Evolutionary conservation across 192 early-diverging fungal species (phyloP).

Genomic region (Coemansia javaensis): DNA sequence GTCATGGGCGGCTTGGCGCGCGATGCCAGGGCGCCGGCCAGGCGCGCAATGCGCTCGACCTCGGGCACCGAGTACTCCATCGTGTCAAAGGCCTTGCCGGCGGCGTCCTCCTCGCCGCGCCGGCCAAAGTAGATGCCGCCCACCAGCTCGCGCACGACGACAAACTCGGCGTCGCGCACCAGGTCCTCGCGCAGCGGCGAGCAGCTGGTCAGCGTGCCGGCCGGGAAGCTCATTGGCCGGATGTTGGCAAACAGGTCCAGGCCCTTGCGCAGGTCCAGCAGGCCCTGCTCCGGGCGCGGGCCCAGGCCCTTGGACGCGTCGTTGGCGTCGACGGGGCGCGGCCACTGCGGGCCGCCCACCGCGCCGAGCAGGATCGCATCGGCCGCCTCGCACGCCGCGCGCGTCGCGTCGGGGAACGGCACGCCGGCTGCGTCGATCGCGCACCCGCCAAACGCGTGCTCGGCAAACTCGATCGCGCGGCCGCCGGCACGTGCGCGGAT

Average conservation of each 20-base stretch:
- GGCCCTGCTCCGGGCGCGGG: constrained; percentile 90
- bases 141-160: constrained; percentile 91
- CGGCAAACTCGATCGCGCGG: constrained; percentile 63
- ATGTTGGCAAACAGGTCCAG: constrained; percentile 96
- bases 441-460: constrained; percentile 83
- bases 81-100: constrained; percentile 86
- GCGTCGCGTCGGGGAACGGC: constrained; percentile 79
- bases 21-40: constrained; percentile 82
- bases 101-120: constrained; percentile 76
- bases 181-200: constrained; percentile 90
- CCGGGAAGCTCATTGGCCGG: constrained; percentile 90
- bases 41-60: constrained; percentile 90
- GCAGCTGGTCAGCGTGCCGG: constrained; percentile 68
- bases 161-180: constrained; percentile 87
- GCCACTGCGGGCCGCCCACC: constrained; percentile 97
- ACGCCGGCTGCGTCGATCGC: constrained; percentile 89
- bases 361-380: constrained; percentile 95
- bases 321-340: constrained; percentile 60
- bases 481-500: constrained; percentile 57
- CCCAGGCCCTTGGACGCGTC: constrained; percentile 64
- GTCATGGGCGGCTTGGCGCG: constrained; percentile 72
- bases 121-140: constrained; percentile 98
- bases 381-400: constrained; percentile 73
- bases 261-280: constrained; percentile 86
- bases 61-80: constrained; percentile 90